Conservation (phyloP, 2,329 filamentous ascomycete species). For the Arthroderma sp. region DNA sequence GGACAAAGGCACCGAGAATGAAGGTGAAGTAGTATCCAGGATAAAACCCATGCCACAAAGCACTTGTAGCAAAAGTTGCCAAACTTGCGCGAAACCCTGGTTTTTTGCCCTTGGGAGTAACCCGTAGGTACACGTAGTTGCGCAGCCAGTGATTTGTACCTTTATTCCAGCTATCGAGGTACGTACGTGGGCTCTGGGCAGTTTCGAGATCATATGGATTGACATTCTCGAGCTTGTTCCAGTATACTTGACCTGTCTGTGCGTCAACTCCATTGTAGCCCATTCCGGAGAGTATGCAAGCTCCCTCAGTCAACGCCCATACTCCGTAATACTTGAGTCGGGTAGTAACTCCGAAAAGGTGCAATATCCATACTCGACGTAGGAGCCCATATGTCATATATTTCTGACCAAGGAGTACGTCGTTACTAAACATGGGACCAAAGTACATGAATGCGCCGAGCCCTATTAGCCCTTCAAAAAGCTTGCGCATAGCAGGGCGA, state of each 20-base stretch:
- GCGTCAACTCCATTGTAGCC: constrained; percentile 90
- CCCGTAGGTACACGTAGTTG: constrained; percentile 89
- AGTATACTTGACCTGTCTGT: constrained; percentile 69
- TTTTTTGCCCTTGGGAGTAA: constrained; percentile 90
- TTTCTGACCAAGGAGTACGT: constrained; percentile 49
- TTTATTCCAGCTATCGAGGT: constrained; percentile 91
- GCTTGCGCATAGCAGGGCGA: constrained; percentile 69
- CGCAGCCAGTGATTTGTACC: constrained; percentile 96
- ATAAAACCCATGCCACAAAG: constrained; percentile 96
- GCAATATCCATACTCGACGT: constrained; percentile 61
- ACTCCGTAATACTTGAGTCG: constrained; percentile 94
- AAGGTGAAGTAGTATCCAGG: constrained; percentile 93
- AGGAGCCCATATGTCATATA: constrained; percentile 57
- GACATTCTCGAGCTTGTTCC: constrained; percentile 84
- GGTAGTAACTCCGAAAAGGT: constrained; percentile 70
- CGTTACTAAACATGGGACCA: constrained; percentile 50
- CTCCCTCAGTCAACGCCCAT: constrained; percentile 84
- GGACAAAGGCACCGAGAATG: constrained; percentile 75
- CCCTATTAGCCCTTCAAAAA: constrained; percentile 60
- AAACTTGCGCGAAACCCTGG: constrained; percentile 89
- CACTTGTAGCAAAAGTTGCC: constrained; percentile 86
- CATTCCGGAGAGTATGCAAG: constrained; percentile 84
- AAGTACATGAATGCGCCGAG: constrained; percentile 66
- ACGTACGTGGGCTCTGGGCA: constrained; percentile 86
- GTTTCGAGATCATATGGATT: constrained; percentile 72